Evolutionary conservation across 352 stramenopile genomes (phyloP).

Genomic region (Pythium aristosporum): DNA sequence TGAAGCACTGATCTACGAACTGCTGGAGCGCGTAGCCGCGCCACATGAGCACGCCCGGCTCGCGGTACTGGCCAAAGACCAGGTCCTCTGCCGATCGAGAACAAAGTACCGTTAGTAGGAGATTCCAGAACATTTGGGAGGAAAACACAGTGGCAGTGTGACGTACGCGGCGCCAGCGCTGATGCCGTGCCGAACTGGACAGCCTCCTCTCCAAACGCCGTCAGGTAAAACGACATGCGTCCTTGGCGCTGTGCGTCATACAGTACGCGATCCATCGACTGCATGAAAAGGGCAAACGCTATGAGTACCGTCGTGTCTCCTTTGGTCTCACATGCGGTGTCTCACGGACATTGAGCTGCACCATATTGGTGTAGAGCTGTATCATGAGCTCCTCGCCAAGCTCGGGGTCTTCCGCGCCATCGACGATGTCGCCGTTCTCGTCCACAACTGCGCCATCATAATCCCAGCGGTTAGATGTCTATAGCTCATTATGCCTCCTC

Average conservation of each 20-base stretch:
- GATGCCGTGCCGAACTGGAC: constrained; percentile 95
- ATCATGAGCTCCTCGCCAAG: constrained; percentile 76
- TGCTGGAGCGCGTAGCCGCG: constrained; percentile 96
- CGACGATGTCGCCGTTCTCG: constrained; percentile 75
- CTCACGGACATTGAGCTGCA: constrained; percentile 63
- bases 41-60: constrained; percentile 98
- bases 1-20: constrained; percentile 96
- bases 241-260: constrained; percentile 92
- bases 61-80: constrained; percentile 98
- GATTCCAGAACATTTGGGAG: too few species aligned
- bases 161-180: constrained; percentile 65
- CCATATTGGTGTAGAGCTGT: constrained; percentile 87
- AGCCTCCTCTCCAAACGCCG: constrained; percentile 92
- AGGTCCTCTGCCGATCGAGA: constrained; percentile 70
- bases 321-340: too few species aligned
- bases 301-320: too few species aligned
- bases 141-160: not conserved
- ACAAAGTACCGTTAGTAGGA: too few species aligned
- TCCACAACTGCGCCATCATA: constrained; percentile 63
- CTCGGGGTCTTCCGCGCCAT: constrained; percentile 66
- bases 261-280: constrained; percentile 97
- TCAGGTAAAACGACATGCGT: constrained; percentile 98
- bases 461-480: not conserved
- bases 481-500: not conserved
- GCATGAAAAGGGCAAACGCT: not conserved